Conservation (phyloP, 202 grass and related monocot species). For the Carex sylvatica region DNA sequence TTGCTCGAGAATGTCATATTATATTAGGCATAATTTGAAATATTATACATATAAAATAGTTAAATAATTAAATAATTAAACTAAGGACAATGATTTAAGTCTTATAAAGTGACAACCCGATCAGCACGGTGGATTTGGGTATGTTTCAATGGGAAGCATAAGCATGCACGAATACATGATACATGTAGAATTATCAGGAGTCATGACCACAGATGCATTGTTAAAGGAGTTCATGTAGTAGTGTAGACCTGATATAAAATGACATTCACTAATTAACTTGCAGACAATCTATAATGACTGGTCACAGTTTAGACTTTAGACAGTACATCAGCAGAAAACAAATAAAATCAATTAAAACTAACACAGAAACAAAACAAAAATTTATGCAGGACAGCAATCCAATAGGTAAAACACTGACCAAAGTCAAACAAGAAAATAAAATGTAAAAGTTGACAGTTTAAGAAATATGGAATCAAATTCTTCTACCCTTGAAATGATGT, state of each 20-base stretch:
- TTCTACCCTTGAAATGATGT: background rate
- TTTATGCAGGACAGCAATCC: background rate
- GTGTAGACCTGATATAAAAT: slow-evolving; percentile 7
- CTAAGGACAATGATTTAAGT: background rate
- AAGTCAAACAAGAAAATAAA: slow-evolving; percentile 14
- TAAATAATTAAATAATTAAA: background rate
- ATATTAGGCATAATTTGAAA: background rate
- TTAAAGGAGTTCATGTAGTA: background rate
- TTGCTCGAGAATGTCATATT: background rate
- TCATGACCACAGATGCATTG: background rate
- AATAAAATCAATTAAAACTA: background rate
- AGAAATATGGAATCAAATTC: background rate
- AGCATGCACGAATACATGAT: background rate
- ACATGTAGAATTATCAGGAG: background rate
- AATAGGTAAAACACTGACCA: background rate
- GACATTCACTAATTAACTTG: background rate
- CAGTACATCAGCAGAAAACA: background rate
- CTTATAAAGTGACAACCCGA: background rate
- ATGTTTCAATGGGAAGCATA: background rate
- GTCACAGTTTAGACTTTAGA: background rate
- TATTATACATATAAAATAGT: background rate
- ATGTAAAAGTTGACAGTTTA: background rate
- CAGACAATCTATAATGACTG: background rate
- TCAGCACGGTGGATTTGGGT: background rate
- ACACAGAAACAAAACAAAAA: background rate